Percentiles rank a stretch among this genome's conserved stretches.
These are phyloP conservation scores for Capronia americana DNA, from an alignment of 2,329 filamentous ascomycete genomes.

Conservation along the genomic window DNA sequence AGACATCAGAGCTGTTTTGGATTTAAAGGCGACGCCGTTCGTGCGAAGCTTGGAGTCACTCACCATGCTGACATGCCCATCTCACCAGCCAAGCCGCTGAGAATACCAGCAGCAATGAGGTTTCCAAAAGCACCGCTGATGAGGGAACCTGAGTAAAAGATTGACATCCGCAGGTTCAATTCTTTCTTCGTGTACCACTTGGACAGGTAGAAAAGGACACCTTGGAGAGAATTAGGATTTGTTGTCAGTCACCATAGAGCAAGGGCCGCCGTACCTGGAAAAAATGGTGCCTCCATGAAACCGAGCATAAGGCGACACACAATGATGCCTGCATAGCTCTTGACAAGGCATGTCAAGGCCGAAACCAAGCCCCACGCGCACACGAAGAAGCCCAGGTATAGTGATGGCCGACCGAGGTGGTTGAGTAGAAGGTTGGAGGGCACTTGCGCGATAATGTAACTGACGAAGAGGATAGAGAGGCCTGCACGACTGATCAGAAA, in stretches of 20 bases:
- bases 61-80: conserved; percentile 64
- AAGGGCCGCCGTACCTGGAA: conserved; percentile 43
- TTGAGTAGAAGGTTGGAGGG: conserved; percentile 56
- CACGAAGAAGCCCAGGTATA: conserved; percentile 55
- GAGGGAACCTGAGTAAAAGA: conserved; percentile 64
- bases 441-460: conserved; percentile 49
- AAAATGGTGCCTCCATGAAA: conserved; percentile 54
- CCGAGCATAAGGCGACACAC: conserved; percentile 54
- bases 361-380: conserved; percentile 56
- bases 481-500: conserved; percentile 34
- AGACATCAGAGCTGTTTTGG: neutral
- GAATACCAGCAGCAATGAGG: conserved; percentile 60
- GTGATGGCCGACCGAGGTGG: conserved; percentile 44
- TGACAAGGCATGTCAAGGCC: conserved; percentile 52
- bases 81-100: conserved; percentile 58
- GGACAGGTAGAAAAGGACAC: conserved; percentile 63
- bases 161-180: conserved; percentile 59
- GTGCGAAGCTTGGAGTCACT: conserved; percentile 38
- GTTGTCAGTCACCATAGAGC: neutral
- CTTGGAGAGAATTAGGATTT: conserved; percentile 46
- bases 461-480: conserved; percentile 53
- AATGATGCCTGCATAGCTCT: conserved; percentile 49
- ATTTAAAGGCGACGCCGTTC: neutral
- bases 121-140: conserved; percentile 61
- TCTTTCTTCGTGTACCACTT: conserved; percentile 69